Conservation (phyloP, 345 rosid species). For the Abelmoschus esculentus region DNA sequence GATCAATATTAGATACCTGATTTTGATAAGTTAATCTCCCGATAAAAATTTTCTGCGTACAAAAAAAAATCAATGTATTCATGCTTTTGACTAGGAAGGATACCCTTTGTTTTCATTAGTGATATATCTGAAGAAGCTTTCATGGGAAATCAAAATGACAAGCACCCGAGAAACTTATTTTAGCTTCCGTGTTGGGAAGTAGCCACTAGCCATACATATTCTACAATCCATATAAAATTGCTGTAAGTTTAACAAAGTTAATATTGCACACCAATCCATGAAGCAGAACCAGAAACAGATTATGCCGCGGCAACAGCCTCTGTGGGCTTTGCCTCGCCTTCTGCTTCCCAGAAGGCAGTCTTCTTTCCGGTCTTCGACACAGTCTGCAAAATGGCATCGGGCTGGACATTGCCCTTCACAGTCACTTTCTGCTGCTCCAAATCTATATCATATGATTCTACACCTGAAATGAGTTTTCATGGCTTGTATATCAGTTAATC, state of each 20-base stretch:
- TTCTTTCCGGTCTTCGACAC: slow-evolving; percentile 80
- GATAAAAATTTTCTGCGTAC: too few species aligned
- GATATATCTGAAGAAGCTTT: neutral
- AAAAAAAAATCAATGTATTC: too few species aligned
- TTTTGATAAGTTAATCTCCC: too few species aligned
- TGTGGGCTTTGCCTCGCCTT: neutral
- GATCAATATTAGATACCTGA: too few species aligned
- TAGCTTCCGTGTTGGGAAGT: slow-evolving; percentile 3
- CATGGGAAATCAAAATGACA: neutral
- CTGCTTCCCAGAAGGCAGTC: slow-evolving; percentile 64
- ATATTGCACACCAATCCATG: neutral
- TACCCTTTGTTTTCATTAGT: too few species aligned
- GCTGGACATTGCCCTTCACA: slow-evolving; percentile 72
- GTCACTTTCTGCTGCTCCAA: slow-evolving; percentile 77
- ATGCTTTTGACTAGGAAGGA: too few species aligned
- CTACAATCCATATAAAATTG: neutral
- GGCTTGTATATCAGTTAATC: neutral
- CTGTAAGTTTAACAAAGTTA: neutral
- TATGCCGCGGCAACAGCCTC: neutral
- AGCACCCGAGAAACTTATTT: neutral
- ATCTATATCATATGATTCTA: slow-evolving; percentile 68
- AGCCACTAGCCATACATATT: neutral
- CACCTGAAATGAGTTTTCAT: slow-evolving; percentile 34
- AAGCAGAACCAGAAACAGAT: neutral
- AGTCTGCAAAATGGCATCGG: slow-evolving; percentile 64